phyloP scores from a whole-genome alignment of 2,329 filamentous ascomycete genomes.

The Calonectria multiphialidica region DNA sequence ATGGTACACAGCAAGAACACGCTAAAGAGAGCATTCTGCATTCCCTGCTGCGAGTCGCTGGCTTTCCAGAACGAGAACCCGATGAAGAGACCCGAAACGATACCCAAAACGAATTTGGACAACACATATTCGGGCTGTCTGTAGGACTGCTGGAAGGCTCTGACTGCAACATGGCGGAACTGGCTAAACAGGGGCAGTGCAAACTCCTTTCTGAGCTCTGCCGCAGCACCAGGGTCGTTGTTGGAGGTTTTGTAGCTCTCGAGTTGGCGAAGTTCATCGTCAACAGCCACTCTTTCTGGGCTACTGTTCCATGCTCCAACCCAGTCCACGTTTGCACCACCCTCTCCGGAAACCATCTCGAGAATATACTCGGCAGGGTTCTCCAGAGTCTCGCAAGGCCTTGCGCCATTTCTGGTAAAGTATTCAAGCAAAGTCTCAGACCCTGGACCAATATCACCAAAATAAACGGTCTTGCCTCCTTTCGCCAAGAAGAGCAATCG shows the following conservation, averaged over 20 bases:
- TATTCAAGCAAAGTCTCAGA: not conserved
- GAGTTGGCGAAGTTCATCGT: not conserved
- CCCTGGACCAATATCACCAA: constrained; percentile 13
- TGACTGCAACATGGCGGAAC: not conserved
- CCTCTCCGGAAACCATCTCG: not conserved
- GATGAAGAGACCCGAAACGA: constrained; percentile 64
- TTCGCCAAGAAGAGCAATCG: constrained; percentile 61
- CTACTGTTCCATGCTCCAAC: constrained; percentile 1
- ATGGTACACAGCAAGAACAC: constrained; percentile 83
- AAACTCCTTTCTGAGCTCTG: constrained; percentile 3
- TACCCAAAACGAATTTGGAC: constrained; percentile 17
- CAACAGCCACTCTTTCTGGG: not conserved
- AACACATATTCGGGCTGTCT: constrained; percentile 15
- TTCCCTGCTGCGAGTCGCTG: constrained; percentile 69
- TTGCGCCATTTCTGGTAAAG: not conserved
- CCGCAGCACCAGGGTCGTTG: not conserved
- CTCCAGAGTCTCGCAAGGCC: not conserved
- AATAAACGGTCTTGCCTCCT: constrained; percentile 9
- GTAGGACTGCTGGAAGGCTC: constrained; percentile 29
- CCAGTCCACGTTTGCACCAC: constrained; percentile 7
- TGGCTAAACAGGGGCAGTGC: not conserved
- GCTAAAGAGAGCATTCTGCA: constrained; percentile 80
- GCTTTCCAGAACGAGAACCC: constrained; percentile 75
- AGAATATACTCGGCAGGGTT: constrained; percentile 16
- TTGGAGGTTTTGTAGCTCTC: not conserved